These are phyloP conservation scores for Oryza coarctata DNA, from an alignment of 176 grass and related monocot species.

Conservation along the genomic window DNA sequence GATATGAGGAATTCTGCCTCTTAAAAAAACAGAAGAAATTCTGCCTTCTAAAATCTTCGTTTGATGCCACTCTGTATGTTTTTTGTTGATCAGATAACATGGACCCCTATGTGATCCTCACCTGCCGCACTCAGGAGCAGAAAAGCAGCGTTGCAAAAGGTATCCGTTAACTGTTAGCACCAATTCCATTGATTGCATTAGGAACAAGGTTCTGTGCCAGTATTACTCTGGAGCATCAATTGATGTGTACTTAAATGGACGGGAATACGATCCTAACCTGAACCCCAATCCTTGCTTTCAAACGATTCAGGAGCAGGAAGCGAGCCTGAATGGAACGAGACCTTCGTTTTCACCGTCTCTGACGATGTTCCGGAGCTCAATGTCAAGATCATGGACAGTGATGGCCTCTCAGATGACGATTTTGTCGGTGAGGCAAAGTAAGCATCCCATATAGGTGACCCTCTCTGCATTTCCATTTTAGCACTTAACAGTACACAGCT, in stretches of 20 bases:
- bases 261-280: conserved; percentile 4
- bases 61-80: background rate
- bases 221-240: background rate
- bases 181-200: background rate
- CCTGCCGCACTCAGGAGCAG: conserved; percentile 57
- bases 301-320: conserved; percentile 50
- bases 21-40: too few species aligned
- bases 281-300: background rate
- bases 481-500: background rate
- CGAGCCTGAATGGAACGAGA: conserved; percentile 92
- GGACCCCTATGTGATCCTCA: conserved; percentile 69
- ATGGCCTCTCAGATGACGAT: conserved; percentile 57
- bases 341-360: conserved; percentile 69
- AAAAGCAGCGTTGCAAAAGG: conserved; percentile 60
- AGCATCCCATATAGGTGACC: background rate
- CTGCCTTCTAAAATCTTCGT: background rate
- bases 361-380: conserved; percentile 32
- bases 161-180: background rate
- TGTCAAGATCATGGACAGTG: conserved; percentile 88
- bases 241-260: background rate
- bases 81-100: conserved; percentile 48
- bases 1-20: background rate
- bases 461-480: background rate
- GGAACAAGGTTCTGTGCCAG: background rate
- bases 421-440: conserved; percentile 78